phyloP scores from a whole-genome alignment of 768 basidiomycete genomes.

The Russula foetens region DNA sequence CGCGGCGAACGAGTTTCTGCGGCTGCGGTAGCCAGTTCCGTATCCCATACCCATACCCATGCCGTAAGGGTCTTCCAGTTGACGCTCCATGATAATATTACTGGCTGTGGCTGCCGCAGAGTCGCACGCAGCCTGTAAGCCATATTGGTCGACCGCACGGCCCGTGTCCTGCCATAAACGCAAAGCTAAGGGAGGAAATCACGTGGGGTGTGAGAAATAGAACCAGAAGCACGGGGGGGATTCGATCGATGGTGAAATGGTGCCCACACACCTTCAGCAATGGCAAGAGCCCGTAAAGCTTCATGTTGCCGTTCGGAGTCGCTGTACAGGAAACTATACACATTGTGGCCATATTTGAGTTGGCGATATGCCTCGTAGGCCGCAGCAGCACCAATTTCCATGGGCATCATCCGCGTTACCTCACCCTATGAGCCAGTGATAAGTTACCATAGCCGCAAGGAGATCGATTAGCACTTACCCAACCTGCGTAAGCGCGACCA shows the following conservation, averaged over 20 bases:
- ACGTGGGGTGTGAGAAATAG: slow-evolving; percentile 5
- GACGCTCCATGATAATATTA: slow-evolving; percentile 7
- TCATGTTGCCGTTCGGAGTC: slow-evolving; percentile 58
- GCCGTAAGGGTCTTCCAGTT: background rate
- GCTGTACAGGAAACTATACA: slow-evolving; percentile 48
- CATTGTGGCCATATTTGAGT: slow-evolving; percentile 49
- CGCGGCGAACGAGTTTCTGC: slow-evolving; percentile 6
- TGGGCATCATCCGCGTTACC: slow-evolving; percentile 41
- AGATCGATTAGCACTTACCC: slow-evolving; percentile 31
- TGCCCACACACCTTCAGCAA: slow-evolving; percentile 58
- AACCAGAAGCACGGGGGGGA: too few species aligned
- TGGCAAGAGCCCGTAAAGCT: slow-evolving; percentile 56
- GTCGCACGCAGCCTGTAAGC: slow-evolving; percentile 9
- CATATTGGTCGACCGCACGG: slow-evolving; percentile 27
- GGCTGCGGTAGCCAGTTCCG: slow-evolving; percentile 4
- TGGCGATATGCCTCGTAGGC: slow-evolving; percentile 70
- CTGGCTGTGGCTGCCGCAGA: slow-evolving; percentile 15
- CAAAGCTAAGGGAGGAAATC: slow-evolving; percentile 33
- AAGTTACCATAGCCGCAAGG: background rate
- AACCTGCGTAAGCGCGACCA: slow-evolving; percentile 52
- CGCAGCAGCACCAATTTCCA: slow-evolving; percentile 66
- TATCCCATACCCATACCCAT: background rate
- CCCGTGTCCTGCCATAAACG: slow-evolving; percentile 46
- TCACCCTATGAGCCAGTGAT: slow-evolving; percentile 35
- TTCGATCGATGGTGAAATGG: background rate